A percentile compares a stretch with the other conserved stretches of the same genome.
phyloP scores from a whole-genome alignment of 805 yeast species.

The Saccharomycopsis javanensis region DNA sequence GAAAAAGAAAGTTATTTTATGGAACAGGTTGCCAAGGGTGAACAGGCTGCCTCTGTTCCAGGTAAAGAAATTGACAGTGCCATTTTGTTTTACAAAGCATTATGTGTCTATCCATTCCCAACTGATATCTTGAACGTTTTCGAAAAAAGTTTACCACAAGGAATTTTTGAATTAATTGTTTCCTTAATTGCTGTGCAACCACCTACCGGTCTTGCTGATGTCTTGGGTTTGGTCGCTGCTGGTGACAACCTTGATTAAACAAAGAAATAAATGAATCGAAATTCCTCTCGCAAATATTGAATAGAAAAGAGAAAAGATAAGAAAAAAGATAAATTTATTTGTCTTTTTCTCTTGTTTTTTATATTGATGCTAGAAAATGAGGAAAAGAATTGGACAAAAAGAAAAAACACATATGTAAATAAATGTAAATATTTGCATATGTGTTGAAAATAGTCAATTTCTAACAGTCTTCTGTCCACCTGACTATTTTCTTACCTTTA shows the following conservation, averaged over 20 bases:
- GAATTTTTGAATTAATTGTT: conserved; percentile 72
- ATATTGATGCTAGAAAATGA: too few species aligned
- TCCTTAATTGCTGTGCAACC: conserved; percentile 88
- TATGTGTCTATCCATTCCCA: conserved; percentile 90
- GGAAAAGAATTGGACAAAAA: too few species aligned
- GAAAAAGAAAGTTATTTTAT: conserved; percentile 75
- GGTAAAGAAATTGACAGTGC: conserved; percentile 78
- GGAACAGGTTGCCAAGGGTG: conserved; percentile 77
- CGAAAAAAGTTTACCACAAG: conserved; percentile 79
- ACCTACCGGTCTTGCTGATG: conserved; percentile 63
- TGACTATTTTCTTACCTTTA: not conserved
- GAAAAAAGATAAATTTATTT: too few species aligned
- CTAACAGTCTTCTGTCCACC: not conserved
- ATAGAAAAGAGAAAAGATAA: not conserved
- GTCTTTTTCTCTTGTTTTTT: too few species aligned
- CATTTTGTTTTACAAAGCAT: conserved; percentile 83
- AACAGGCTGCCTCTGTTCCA: conserved; percentile 58
- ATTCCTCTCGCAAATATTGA: not conserved
- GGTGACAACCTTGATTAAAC: conserved; percentile 16
- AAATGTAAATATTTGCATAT: too few species aligned
- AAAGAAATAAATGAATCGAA: too few species aligned
- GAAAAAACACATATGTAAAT: too few species aligned
- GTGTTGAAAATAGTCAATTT: too few species aligned
- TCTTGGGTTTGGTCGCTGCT: conserved; percentile 38
- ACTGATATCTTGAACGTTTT: conserved; percentile 82